Conservation (phyloP, 768 basidiomycete genomes). For the Cystobasidium onofrii region DNA sequence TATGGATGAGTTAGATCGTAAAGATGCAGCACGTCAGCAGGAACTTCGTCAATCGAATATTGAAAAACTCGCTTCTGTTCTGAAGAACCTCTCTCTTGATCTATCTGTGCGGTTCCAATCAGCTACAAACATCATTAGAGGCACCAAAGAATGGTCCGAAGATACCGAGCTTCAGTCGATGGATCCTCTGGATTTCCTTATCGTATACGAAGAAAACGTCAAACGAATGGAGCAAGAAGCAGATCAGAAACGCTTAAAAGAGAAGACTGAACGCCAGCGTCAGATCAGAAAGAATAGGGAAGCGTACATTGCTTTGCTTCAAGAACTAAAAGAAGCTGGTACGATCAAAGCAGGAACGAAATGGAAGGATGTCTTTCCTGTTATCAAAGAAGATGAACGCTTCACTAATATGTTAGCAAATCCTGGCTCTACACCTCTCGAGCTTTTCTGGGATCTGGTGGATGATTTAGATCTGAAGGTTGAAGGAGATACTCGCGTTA, state of each 20-base stretch:
- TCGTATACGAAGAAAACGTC: slow-evolving; percentile 90
- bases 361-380: slow-evolving; percentile 81
- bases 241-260: slow-evolving; percentile 71
- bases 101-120: slow-evolving; percentile 79
- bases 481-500: slow-evolving; percentile 64
- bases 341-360: slow-evolving; percentile 72
- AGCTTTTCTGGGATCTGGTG: slow-evolving; percentile 90
- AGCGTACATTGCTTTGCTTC: slow-evolving; percentile 73
- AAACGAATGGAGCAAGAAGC: slow-evolving; percentile 81
- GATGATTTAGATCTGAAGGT: slow-evolving; percentile 79
- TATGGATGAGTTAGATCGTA: slow-evolving; percentile 70
- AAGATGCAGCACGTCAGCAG: slow-evolving; percentile 66
- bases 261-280: slow-evolving; percentile 72
- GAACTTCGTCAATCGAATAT: slow-evolving; percentile 55
- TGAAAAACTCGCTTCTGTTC: slow-evolving; percentile 69
- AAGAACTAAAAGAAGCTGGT: slow-evolving; percentile 58
- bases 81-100: slow-evolving; percentile 80
- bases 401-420: slow-evolving; percentile 83
- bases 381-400: slow-evolving; percentile 66
- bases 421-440: slow-evolving; percentile 87
- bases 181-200: slow-evolving; percentile 81
- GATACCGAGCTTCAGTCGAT: slow-evolving; percentile 71
- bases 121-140: slow-evolving; percentile 66
- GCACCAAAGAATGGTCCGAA: slow-evolving; percentile 67
- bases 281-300: slow-evolving; percentile 83